Percentiles rank a stretch among this genome's conserved stretches.
Evolutionary conservation across 768 basidiomycete species (phyloP).

Genomic region (Postia placenta): DNA sequence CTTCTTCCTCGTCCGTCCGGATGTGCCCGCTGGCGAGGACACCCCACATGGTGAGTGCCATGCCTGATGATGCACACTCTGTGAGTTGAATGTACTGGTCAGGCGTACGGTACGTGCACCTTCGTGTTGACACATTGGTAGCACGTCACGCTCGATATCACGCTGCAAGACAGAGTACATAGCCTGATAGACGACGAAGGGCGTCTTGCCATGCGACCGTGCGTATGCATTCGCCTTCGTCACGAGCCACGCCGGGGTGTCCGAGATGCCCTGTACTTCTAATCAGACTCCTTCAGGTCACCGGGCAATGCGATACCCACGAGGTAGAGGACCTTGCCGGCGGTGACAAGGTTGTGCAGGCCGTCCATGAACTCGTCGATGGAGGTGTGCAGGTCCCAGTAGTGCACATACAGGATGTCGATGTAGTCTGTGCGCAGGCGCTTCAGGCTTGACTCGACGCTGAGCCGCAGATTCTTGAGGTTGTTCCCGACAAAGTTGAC

Average conservation of each 20-base stretch:
- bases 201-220: slow-evolving; percentile 29
- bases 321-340: slow-evolving; percentile 38
- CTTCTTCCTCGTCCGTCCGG: slow-evolving; percentile 20
- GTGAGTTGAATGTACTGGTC: background rate
- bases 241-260: slow-evolving; percentile 33
- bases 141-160: slow-evolving; percentile 38
- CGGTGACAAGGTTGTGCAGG: slow-evolving; percentile 34
- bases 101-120: slow-evolving; percentile 17
- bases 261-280: slow-evolving; percentile 19
- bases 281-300: too few relatives aligned
- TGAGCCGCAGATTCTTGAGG: slow-evolving; percentile 27
- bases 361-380: slow-evolving; percentile 35
- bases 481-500: slow-evolving; percentile 35
- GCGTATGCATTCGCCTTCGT: slow-evolving; percentile 34
- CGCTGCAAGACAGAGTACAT: slow-evolving; percentile 25
- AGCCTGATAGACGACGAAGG: slow-evolving; percentile 41
- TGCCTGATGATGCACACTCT: slow-evolving; percentile 6
- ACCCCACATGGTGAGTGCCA: slow-evolving; percentile 19
- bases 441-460: slow-evolving; percentile 25
- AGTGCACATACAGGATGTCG: slow-evolving; percentile 37
- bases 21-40: slow-evolving; percentile 15
- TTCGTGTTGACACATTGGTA: slow-evolving; percentile 25
- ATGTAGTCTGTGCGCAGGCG: slow-evolving; percentile 35
- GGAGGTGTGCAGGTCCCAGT: slow-evolving; percentile 30
- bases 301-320: slow-evolving; percentile 11